These are phyloP conservation scores for Fraxinus angustifolia DNA, from an alignment of 305 asterid species.

Conservation along the genomic window DNA sequence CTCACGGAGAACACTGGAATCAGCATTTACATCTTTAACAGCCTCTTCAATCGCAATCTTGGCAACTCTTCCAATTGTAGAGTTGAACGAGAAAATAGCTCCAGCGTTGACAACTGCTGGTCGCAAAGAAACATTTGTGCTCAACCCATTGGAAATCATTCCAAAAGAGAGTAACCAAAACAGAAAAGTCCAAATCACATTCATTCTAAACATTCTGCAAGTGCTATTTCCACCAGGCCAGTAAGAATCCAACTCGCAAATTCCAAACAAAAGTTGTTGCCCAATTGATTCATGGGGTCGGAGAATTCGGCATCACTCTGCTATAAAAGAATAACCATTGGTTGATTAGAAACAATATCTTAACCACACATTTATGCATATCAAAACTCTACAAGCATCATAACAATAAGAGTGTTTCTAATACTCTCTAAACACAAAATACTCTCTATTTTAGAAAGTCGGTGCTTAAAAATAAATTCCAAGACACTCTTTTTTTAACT, in stretches of 20 bases:
- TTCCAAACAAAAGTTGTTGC: background rate
- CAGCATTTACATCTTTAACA: constrained; percentile 73
- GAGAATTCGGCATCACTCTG: background rate
- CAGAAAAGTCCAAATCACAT: constrained; percentile 36
- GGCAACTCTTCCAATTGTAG: constrained; percentile 82
- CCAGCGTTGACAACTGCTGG: constrained; percentile 69
- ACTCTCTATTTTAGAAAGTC: background rate
- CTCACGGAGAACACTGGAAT: constrained; percentile 62
- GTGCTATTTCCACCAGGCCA: constrained; percentile 10
- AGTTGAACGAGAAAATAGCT: constrained; percentile 64
- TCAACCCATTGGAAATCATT: constrained; percentile 43
- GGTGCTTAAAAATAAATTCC: background rate
- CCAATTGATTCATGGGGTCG: background rate
- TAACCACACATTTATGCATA: background rate
- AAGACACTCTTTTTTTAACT: background rate
- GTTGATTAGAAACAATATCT: background rate
- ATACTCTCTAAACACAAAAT: background rate
- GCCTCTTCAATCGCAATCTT: constrained; percentile 87
- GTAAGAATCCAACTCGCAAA: background rate
- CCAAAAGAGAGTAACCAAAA: constrained; percentile 44
- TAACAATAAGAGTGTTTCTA: background rate
- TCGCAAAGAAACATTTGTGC: constrained; percentile 50
- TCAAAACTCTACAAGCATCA: background rate
- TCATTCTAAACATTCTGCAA: constrained; percentile 38
- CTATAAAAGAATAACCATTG: background rate